phyloP scores from a whole-genome alignment of 768 basidiomycete species.

The Clavaria fumosa region DNA sequence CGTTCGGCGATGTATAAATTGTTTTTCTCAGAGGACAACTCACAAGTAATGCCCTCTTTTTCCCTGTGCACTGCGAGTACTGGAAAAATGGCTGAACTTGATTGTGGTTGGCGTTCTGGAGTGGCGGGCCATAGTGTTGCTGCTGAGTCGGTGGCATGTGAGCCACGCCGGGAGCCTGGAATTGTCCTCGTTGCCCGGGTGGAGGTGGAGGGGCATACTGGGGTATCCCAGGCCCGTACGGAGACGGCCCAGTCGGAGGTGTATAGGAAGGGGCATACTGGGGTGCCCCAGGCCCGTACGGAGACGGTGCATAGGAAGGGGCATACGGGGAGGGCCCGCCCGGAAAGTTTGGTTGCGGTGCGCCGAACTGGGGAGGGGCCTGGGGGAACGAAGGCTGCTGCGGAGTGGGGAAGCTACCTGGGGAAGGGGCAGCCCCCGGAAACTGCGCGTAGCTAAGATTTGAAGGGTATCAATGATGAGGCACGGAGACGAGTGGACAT shows the following conservation, averaged over 20 bases:
- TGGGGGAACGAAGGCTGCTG: too few relatives aligned
- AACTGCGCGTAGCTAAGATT: too few relatives aligned
- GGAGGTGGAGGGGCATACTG: conserved; percentile 9
- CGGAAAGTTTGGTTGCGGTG: too few relatives aligned
- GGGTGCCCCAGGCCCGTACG: conserved; percentile 1
- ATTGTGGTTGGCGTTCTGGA: conserved; percentile 29
- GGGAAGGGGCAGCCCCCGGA: too few relatives aligned
- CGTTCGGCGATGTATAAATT: background rate
- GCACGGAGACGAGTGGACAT: too few relatives aligned
- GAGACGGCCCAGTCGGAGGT: background rate
- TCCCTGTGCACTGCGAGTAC: conserved; percentile 81
- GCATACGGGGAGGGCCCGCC: conserved; percentile 1
- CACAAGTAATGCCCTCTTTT: conserved; percentile 79
- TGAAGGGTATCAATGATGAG: too few relatives aligned
- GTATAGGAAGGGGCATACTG: background rate
- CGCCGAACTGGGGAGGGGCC: too few relatives aligned
- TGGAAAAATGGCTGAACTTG: conserved; percentile 55
- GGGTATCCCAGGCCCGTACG: conserved; percentile 1
- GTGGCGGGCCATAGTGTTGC: conserved; percentile 50
- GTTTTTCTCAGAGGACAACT: conserved; percentile 15
- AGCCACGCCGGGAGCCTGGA: conserved; percentile 24
- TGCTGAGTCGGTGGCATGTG: conserved; percentile 37
- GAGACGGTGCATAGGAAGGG: background rate
- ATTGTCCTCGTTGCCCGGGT: conserved; percentile 16
- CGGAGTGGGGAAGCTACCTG: too few relatives aligned